phyloP scores from a whole-genome alignment of 352 stramenopile species.

The Thalassiosira allenii region DNA sequence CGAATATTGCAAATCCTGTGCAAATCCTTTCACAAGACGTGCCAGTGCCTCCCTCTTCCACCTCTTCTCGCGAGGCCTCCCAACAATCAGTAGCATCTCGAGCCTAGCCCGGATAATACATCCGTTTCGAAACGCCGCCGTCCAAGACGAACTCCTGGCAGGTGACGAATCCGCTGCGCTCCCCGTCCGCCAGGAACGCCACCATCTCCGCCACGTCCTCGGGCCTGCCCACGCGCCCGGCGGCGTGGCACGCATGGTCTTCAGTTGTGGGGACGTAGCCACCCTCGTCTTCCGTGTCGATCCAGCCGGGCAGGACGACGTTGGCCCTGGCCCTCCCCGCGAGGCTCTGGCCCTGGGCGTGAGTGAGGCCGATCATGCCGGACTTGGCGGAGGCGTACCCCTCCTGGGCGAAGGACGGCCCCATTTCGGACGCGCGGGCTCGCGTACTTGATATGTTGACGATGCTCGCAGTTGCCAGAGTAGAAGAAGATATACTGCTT shows the following conservation, averaged over 20 bases:
- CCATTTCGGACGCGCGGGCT: too few relatives aligned
- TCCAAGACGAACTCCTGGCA: slow-evolving; percentile 36
- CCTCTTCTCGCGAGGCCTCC: too few relatives aligned
- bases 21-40: too few relatives aligned
- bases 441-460: too few relatives aligned
- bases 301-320: slow-evolving; percentile 38
- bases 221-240: slow-evolving; percentile 17
- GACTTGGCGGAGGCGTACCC: too few relatives aligned
- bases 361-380: slow-evolving; percentile 18
- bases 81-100: too few relatives aligned
- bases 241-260: slow-evolving; percentile 24
- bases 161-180: slow-evolving; percentile 34
- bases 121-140: slow-evolving; percentile 30
- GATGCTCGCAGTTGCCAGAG: too few relatives aligned
- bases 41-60: too few relatives aligned
- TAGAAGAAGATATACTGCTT: too few relatives aligned
- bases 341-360: slow-evolving; percentile 27
- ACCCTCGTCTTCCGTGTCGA: slow-evolving; percentile 28
- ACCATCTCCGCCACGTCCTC: slow-evolving; percentile 28
- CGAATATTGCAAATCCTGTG: too few relatives aligned
- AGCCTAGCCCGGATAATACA: slow-evolving; percentile 17
- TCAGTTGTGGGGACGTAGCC: slow-evolving; percentile 22
- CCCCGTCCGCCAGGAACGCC: slow-evolving; percentile 29
- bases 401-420: too few relatives aligned
- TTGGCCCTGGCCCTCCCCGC: slow-evolving; percentile 20